phyloP scores from a whole-genome alignment of 805 yeast species.

The Spathaspora passalidarum region DNA sequence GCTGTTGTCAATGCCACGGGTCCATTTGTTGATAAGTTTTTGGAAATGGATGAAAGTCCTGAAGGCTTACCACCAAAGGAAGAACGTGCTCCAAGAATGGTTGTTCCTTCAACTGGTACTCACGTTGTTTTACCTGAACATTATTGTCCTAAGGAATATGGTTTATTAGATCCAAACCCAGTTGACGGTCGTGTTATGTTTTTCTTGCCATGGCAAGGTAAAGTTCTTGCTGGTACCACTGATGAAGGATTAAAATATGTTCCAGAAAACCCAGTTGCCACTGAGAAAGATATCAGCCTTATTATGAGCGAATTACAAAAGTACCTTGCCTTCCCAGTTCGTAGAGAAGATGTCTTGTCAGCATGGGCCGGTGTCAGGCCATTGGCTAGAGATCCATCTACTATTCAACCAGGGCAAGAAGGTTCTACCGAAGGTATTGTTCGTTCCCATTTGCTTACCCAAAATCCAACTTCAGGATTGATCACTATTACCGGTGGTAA shows the following conservation, averaged over 20 bases:
- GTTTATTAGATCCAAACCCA: conserved; percentile 87
- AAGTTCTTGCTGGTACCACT: conserved; percentile 94
- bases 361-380: conserved; percentile 99
- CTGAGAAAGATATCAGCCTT: conserved; percentile 85
- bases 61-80: conserved; percentile 59
- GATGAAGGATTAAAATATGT: conserved; percentile 77
- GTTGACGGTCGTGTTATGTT: conserved; percentile 96
- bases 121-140: conserved; percentile 90
- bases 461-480: conserved; percentile 63
- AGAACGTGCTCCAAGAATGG: conserved; percentile 64
- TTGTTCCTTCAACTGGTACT: conserved; percentile 92
- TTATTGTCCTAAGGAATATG: conserved; percentile 85
- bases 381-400: conserved; percentile 77
- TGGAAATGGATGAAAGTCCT: conserved; percentile 80
- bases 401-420: conserved; percentile 43
- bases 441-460: conserved; percentile 79
- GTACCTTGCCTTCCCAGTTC: conserved; percentile 83
- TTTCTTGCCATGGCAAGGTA: conserved; percentile 97
- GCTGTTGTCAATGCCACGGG: conserved; percentile 91
- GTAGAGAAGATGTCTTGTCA: conserved; percentile 85
- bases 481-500: conserved; percentile 94
- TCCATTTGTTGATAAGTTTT: conserved; percentile 79
- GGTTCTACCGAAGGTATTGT: conserved; percentile 81
- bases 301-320: conserved; percentile 84
- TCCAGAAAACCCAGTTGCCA: conserved; percentile 76